These are phyloP conservation scores for Pelargonium australe DNA, from an alignment of 441 rosid genomes.

Conservation along the genomic window DNA sequence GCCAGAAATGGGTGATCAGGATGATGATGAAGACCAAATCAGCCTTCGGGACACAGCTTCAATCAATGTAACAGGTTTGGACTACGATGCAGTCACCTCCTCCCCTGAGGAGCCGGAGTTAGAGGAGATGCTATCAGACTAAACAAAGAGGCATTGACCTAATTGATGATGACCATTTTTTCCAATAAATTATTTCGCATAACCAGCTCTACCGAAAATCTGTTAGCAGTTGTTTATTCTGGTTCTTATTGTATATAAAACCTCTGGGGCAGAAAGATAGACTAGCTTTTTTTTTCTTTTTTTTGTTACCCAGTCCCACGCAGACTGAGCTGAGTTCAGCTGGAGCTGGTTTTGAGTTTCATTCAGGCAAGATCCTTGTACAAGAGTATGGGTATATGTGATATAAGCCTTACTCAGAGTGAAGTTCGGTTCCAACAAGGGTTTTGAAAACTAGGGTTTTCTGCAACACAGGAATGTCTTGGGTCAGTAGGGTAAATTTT, in stretches of 20 bases:
- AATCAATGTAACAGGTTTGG: constrained; percentile 9
- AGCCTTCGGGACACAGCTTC: constrained; percentile 19
- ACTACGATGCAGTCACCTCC: constrained; percentile 15
- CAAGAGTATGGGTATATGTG: too few species aligned
- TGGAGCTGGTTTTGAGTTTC: not conserved
- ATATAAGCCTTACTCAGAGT: too few species aligned
- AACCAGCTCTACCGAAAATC: constrained; percentile 12
- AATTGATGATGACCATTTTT: not conserved
- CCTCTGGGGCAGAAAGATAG: constrained; percentile 14
- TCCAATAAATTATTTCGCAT: not conserved
- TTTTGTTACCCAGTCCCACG: not conserved
- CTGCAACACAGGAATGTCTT: too few species aligned
- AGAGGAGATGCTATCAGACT: constrained; percentile 61
- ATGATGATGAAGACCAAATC: constrained; percentile 24
- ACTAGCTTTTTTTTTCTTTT: constrained; percentile 5
- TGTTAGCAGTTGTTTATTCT: not conserved
- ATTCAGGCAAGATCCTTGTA: too few species aligned
- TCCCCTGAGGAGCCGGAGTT: constrained; percentile 26
- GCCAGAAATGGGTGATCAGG: constrained; percentile 34
- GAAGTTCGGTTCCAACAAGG: too few species aligned
- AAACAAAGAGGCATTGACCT: constrained; percentile 6
- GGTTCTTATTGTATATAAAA: constrained; percentile 16
- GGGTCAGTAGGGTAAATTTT: too few species aligned
- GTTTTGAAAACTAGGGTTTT: too few species aligned
- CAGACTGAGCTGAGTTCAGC: not conserved